Percentiles rank a stretch among this genome's conserved stretches.
Conservation (phyloP, 2,329 filamentous ascomycete genomes). For the Epichloe aotearoae region DNA sequence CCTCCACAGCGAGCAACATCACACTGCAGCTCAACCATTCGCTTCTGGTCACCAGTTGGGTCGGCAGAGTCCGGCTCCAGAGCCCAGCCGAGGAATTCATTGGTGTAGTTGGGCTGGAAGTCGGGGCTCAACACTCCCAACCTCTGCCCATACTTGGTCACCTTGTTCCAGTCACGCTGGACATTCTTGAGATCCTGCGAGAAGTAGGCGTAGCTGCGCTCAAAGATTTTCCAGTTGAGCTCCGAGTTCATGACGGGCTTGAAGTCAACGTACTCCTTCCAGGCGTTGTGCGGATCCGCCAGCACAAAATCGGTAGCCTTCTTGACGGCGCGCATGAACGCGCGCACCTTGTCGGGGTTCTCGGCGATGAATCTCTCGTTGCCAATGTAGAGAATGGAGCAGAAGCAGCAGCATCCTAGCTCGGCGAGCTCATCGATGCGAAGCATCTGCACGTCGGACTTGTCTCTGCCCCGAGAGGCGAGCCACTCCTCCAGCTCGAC, state of each 20-base stretch:
- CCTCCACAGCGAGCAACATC: slow-evolving; percentile 52
- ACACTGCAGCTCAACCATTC: slow-evolving; percentile 56
- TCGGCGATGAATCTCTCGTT: slow-evolving; percentile 57
- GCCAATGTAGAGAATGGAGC: slow-evolving; percentile 67
- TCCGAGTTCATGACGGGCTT: slow-evolving; percentile 56
- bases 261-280: slow-evolving; percentile 55
- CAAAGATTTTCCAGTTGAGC: slow-evolving; percentile 67
- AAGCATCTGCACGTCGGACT: slow-evolving; percentile 63
- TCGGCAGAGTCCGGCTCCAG: slow-evolving; percentile 52
- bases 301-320: slow-evolving; percentile 61
- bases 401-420: slow-evolving; percentile 75
- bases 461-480: slow-evolving; percentile 44
- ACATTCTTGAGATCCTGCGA: slow-evolving; percentile 65
- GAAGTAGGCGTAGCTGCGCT: slow-evolving; percentile 67
- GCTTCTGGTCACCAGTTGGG: slow-evolving; percentile 60
- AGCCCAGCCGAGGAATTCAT: slow-evolving; percentile 53
- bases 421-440: slow-evolving; percentile 70
- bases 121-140: slow-evolving; percentile 49
- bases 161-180: slow-evolving; percentile 61
- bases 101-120: slow-evolving; percentile 65
- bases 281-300: slow-evolving; percentile 46
- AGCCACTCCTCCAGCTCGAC: slow-evolving; percentile 72
- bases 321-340: slow-evolving; percentile 63
- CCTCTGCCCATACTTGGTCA: slow-evolving; percentile 63
- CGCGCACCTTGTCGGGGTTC: slow-evolving; percentile 50